Conservation (phyloP, 352 stramenopile species). For the Globisporangium abappressorium region DNA sequence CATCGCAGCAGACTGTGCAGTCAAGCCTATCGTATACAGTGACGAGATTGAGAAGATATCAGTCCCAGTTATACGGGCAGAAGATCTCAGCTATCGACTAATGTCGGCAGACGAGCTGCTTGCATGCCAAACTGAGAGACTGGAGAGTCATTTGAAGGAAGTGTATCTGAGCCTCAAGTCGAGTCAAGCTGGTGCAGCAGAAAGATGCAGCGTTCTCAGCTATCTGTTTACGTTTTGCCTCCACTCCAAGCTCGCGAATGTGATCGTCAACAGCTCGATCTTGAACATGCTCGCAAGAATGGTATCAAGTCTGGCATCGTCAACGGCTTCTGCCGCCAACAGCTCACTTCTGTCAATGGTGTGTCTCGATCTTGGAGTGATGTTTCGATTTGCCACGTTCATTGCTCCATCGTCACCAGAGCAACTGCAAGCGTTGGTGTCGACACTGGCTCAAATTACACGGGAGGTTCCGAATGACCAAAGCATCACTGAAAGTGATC, state of each 20-base stretch:
- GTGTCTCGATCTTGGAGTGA: slow-evolving; percentile 56
- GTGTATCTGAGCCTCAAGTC: slow-evolving; percentile 71
- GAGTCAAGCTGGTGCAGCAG: slow-evolving; percentile 11
- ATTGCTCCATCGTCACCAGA: slow-evolving; percentile 59
- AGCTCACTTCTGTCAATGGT: slow-evolving; percentile 34
- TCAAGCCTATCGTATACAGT: slow-evolving; percentile 62
- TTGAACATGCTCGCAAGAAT: slow-evolving; percentile 59
- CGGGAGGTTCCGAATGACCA: background rate
- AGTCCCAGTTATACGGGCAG: slow-evolving; percentile 22
- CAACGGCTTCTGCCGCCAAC: background rate
- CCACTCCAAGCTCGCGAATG: slow-evolving; percentile 59
- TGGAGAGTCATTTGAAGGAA: slow-evolving; percentile 74
- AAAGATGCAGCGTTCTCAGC: slow-evolving; percentile 49
- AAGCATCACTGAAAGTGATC: background rate
- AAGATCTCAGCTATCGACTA: slow-evolving; percentile 38
- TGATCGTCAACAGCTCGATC: slow-evolving; percentile 84
- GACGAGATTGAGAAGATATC: slow-evolving; percentile 43
- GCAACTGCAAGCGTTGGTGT: slow-evolving; percentile 48
- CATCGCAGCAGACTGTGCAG: slow-evolving; percentile 44
- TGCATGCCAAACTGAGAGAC: slow-evolving; percentile 35
- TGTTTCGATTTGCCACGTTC: slow-evolving; percentile 73
- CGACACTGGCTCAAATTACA: slow-evolving; percentile 28
- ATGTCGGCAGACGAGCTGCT: slow-evolving; percentile 41
- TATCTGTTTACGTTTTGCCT: slow-evolving; percentile 61
- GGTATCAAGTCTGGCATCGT: slow-evolving; percentile 19